Evolutionary conservation across 805 yeast genomes (phyloP).

Genomic region (Wickerhamiella spandovensis): DNA sequence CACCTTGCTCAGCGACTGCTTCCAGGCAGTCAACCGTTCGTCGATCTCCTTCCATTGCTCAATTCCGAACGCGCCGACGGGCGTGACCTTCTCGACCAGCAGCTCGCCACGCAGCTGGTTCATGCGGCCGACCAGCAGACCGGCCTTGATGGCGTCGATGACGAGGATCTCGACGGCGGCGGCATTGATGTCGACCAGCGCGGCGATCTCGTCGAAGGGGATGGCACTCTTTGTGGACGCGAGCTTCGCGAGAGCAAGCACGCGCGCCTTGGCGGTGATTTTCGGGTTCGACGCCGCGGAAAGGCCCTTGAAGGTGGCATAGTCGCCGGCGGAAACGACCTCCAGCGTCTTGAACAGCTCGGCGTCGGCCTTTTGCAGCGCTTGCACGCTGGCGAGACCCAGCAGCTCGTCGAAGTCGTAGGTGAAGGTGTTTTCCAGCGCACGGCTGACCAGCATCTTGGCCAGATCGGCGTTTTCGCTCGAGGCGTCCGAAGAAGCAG

Average conservation of each 20-base stretch:
- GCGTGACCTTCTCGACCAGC: constrained; percentile 25
- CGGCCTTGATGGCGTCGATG: constrained; percentile 31
- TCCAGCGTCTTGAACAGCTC: constrained; percentile 19
- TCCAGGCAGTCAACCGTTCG: constrained; percentile 26
- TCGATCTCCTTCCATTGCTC: constrained; percentile 28
- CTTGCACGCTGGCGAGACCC: constrained; percentile 21
- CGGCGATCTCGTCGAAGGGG: constrained; percentile 24
- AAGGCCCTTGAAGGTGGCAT: constrained; percentile 10
- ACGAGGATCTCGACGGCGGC: constrained; percentile 28
- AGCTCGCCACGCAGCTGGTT: constrained; percentile 27
- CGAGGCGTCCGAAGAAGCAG: not conserved
- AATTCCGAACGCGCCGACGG: constrained; percentile 26
- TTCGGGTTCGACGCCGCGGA: constrained; percentile 4
- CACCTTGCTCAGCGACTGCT: constrained; percentile 21
- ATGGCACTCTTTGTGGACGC: constrained; percentile 17
- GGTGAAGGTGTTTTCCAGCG: constrained; percentile 17
- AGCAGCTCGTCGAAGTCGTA: constrained; percentile 23
- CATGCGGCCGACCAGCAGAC: constrained; percentile 31
- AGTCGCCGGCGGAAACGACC: constrained; percentile 23
- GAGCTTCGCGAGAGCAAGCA: constrained; percentile 20
- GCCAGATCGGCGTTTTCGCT: constrained; percentile 11
- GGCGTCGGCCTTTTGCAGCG: constrained; percentile 13
- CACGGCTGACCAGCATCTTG: constrained; percentile 15
- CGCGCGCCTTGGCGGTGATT: constrained; percentile 18
- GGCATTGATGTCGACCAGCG: constrained; percentile 21